These are phyloP conservation scores for Eimeria mitis DNA, from an alignment of 169 alveolate species.

Conservation along the genomic window DNA sequence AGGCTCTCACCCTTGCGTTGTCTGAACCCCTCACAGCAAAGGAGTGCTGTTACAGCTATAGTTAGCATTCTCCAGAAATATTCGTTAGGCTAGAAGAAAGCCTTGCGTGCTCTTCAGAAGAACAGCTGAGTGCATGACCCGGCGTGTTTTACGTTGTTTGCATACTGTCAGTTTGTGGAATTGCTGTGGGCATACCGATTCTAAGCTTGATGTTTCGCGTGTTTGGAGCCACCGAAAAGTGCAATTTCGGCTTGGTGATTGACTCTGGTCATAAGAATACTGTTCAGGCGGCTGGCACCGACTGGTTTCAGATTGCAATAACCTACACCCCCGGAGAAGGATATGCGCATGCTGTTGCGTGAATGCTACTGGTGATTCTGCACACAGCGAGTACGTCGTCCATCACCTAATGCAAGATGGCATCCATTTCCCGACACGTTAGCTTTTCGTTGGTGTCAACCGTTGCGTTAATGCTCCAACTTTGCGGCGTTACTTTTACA, in stretches of 20 bases:
- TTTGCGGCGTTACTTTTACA: neutral
- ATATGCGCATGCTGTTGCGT: neutral
- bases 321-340: neutral
- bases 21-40: neutral
- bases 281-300: neutral
- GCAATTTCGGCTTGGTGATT: neutral
- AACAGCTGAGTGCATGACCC: neutral
- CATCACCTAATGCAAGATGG: neutral
- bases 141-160: neutral
- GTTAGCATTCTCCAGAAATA: too few species aligned
- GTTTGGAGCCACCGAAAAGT: neutral
- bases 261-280: neutral
- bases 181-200: neutral
- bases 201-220: neutral
- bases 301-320: neutral
- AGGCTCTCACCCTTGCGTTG: neutral
- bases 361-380: neutral
- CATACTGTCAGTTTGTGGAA: neutral
- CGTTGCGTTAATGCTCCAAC: neutral
- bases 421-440: neutral
- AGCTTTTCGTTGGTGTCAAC: neutral
- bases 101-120: neutral
- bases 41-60: neutral
- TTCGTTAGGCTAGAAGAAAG: neutral
- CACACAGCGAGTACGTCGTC: neutral